Percentiles rank a stretch among this genome's conserved stretches.
Evolutionary conservation across 176 grass and related monocot species (phyloP).

Genomic region (barley (Hordeum vulgare)): DNA sequence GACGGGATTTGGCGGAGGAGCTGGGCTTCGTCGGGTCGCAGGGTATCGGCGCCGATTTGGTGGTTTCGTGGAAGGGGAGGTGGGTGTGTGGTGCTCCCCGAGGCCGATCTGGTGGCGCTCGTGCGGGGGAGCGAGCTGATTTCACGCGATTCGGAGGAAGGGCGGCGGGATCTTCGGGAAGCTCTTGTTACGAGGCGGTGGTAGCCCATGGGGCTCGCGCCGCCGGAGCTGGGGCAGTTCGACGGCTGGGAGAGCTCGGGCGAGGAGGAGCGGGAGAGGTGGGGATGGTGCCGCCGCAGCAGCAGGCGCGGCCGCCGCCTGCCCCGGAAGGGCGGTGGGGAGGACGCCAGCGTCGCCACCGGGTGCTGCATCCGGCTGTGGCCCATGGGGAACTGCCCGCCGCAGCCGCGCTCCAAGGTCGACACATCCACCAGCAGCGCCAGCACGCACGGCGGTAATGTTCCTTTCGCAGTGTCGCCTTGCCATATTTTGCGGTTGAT

Average conservation of each 20-base stretch:
- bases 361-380: slow-evolving; percentile 55
- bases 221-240: slow-evolving; percentile 57
- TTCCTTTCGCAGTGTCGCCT: background rate
- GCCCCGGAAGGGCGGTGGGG: slow-evolving; percentile 7
- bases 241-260: slow-evolving; percentile 65
- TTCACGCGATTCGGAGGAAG: background rate
- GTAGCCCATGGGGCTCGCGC: slow-evolving; percentile 37
- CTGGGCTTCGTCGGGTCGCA: background rate
- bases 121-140: background rate
- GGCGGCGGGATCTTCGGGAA: background rate
- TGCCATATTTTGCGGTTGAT: background rate
- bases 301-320: background rate
- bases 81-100: background rate
- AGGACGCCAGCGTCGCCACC: slow-evolving; percentile 23
- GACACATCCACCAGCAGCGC: slow-evolving; percentile 54
- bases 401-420: slow-evolving; percentile 35
- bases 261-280: slow-evolving; percentile 50
- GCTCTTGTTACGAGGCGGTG: background rate
- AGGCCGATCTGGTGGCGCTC: slow-evolving; percentile 26
- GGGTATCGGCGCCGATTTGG: slow-evolving; percentile 2
- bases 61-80: background rate
- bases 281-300: slow-evolving; percentile 47
- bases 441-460: slow-evolving; percentile 48
- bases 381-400: slow-evolving; percentile 37
- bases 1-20: background rate